These are phyloP conservation scores for Alternaria infectoria DNA, from an alignment of 2,329 filamentous ascomycete genomes.

Conservation along the genomic window DNA sequence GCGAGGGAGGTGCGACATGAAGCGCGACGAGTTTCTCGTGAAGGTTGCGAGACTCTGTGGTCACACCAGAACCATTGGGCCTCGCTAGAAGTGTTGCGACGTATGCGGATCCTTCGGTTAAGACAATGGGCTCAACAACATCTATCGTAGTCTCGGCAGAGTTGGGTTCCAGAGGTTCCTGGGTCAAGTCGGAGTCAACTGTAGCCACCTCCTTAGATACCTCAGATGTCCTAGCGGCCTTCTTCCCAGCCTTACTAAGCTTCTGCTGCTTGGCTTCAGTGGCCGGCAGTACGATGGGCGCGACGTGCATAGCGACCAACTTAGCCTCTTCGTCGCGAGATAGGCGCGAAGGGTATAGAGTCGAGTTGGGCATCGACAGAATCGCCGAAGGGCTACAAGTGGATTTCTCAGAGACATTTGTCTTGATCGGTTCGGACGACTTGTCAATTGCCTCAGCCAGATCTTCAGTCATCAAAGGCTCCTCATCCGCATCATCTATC, in stretches of 20 bases:
- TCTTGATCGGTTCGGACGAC: neutral
- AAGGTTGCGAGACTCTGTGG: neutral
- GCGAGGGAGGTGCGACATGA: neutral
- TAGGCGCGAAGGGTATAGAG: neutral
- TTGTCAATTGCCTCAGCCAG: neutral
- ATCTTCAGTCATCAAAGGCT: neutral
- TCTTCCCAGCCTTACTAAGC: neutral
- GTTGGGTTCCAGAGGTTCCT: neutral
- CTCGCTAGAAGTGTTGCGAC: neutral
- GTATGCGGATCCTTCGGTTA: neutral
- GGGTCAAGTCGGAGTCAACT: neutral
- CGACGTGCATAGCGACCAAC: neutral
- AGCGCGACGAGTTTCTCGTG: neutral
- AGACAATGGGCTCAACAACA: no score
- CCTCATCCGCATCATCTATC: neutral
- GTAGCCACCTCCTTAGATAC: neutral
- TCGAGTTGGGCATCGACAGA: neutral
- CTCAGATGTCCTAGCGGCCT: neutral
- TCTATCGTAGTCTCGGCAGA: neutral
- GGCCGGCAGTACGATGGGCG: neutral
- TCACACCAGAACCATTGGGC: neutral
- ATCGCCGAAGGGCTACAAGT: neutral
- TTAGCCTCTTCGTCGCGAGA: neutral
- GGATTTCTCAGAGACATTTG: fast-evolving
- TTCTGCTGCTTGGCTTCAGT: neutral